Percentiles rank a stretch among this genome's conserved stretches.
These are phyloP conservation scores for Termitomyces sp. DNA, from an alignment of 1,284 basidiomycete genomes.

Conservation along the genomic window DNA sequence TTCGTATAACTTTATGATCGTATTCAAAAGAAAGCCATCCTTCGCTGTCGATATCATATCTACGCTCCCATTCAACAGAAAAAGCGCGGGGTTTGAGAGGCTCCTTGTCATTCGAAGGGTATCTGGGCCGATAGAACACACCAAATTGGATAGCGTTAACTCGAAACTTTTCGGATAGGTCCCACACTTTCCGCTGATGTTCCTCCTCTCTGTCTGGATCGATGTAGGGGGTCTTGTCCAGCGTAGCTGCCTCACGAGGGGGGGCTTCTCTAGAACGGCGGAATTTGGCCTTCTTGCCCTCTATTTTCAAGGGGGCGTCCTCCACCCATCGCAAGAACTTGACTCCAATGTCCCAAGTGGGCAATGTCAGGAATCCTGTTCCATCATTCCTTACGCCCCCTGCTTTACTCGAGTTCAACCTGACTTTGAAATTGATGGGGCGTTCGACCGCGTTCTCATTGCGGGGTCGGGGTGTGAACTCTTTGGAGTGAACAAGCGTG, in stretches of 20 bases:
- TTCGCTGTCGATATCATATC: slow-evolving; percentile 38
- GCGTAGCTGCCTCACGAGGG: slow-evolving; percentile 26
- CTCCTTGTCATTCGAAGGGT: slow-evolving; percentile 27
- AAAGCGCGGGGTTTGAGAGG: slow-evolving; percentile 45
- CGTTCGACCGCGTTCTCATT: slow-evolving; percentile 33
- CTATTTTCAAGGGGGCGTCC: slow-evolving; percentile 32
- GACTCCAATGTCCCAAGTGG: slow-evolving; percentile 33
- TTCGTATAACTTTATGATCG: slow-evolving; percentile 57
- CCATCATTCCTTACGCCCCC: slow-evolving; percentile 58
- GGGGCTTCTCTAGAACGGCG: slow-evolving; percentile 21
- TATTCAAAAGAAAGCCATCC: slow-evolving; percentile 60
- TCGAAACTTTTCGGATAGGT: slow-evolving; percentile 44
- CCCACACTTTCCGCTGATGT: slow-evolving; percentile 39
- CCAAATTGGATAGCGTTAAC: slow-evolving; percentile 63
- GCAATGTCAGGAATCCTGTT: slow-evolving; percentile 48
- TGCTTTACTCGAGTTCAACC: slow-evolving; percentile 40
- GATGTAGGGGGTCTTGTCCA: slow-evolving; percentile 58
- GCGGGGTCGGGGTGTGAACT: slow-evolving; percentile 36
- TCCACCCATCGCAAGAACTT: slow-evolving; percentile 44
- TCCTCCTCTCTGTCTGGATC: slow-evolving; percentile 56
- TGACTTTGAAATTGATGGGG: slow-evolving; percentile 53
- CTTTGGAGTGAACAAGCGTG: slow-evolving; percentile 47
- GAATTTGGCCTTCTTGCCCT: slow-evolving; percentile 37
- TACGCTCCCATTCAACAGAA: slow-evolving; percentile 58
- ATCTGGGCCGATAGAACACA: slow-evolving; percentile 38